A percentile compares a stretch with the other conserved stretches of the same genome.
phyloP scores from a whole-genome alignment of 805 yeast species.

The Starmerella powellii region DNA sequence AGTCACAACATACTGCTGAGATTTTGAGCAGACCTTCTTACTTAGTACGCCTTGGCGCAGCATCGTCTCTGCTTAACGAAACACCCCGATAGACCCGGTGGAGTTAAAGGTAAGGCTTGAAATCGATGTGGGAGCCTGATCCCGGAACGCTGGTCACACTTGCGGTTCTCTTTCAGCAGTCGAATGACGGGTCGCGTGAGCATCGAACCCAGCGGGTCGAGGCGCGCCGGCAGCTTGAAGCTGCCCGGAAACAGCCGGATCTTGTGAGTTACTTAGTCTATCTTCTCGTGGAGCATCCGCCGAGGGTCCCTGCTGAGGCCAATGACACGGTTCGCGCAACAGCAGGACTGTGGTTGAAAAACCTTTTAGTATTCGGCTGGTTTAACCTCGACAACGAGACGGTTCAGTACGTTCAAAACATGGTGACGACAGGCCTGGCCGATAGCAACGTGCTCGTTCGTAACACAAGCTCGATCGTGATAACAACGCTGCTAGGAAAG shows the following conservation, averaged over 20 bases:
- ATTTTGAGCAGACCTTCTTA: too few species aligned
- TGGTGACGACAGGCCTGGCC: conserved; percentile 38
- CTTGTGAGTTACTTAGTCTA: conserved; percentile 68
- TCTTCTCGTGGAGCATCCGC: conserved; percentile 46
- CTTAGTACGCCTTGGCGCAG: too few species aligned
- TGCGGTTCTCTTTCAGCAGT: conserved; percentile 52
- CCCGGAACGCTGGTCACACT: conserved; percentile 50
- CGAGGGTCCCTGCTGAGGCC: conserved; percentile 35
- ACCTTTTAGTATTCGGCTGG: conserved; percentile 40
- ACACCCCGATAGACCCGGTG: too few species aligned
- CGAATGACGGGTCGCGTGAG: conserved; percentile 32
- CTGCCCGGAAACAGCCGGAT: conserved; percentile 61
- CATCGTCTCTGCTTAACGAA: too few species aligned
- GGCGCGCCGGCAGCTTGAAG: conserved; percentile 63
- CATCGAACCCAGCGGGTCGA: conserved; percentile 23
- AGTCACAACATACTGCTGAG: background rate
- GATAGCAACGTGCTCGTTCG: conserved; percentile 52
- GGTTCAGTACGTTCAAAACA: conserved; percentile 37
- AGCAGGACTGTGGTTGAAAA: conserved; percentile 78
- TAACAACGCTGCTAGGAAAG: conserved; percentile 63
- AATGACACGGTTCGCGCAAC: conserved; percentile 50
- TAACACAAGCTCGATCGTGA: conserved; percentile 81
- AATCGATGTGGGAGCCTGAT: conserved; percentile 56
- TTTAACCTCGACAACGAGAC: conserved; percentile 29
- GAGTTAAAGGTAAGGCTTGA: too few species aligned